A percentile compares a stretch with the other conserved stretches of the same genome.
Conservation (phyloP, 2,329 filamentous ascomycete genomes). For the Sphaerostilbella broomeana region DNA sequence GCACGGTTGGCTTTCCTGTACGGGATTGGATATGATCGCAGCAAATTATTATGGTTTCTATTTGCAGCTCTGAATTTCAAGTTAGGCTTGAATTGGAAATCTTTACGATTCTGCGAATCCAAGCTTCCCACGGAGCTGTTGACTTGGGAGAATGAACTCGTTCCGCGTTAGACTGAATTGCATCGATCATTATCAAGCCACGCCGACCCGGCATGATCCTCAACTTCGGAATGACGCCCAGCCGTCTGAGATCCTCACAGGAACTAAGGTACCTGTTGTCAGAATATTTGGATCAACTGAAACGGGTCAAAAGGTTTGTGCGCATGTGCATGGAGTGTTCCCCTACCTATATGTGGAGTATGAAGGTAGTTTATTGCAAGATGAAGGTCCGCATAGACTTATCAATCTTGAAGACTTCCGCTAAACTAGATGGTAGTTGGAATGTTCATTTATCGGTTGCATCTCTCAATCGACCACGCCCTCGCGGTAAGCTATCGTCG, state of each 20-base stretch:
- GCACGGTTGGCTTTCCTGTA: too few relatives aligned
- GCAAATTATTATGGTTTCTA: too few relatives aligned
- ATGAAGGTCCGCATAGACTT: conserved; percentile 50
- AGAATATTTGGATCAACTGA: conserved; percentile 89
- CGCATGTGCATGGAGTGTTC: conserved; percentile 90
- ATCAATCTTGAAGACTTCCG: conserved; percentile 1
- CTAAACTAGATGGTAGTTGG: conserved; percentile 47
- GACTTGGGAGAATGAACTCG: conserved; percentile 42
- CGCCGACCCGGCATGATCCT: conserved; percentile 74
- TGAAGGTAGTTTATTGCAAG: conserved; percentile 56
- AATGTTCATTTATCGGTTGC: conserved; percentile 68
- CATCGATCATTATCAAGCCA: conserved; percentile 87
- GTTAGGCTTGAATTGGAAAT: too few relatives aligned
- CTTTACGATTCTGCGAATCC: too few relatives aligned
- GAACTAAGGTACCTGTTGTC: conserved; percentile 75
- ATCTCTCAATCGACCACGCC: conserved; percentile 85
- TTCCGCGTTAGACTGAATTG: conserved; percentile 93
- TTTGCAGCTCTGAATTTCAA: too few relatives aligned
- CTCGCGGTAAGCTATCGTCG: conserved; percentile 78
- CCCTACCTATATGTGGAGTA: conserved; percentile 95
- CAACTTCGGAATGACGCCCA: conserved; percentile 60
- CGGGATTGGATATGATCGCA: too few relatives aligned
- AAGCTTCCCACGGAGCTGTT: conserved; percentile 17
- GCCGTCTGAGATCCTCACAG: conserved; percentile 51
- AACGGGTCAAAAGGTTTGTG: conserved; percentile 91